Evolutionary conservation across 2,329 filamentous ascomycete species (phyloP).

Genomic region (Myriangium duriaei): DNA sequence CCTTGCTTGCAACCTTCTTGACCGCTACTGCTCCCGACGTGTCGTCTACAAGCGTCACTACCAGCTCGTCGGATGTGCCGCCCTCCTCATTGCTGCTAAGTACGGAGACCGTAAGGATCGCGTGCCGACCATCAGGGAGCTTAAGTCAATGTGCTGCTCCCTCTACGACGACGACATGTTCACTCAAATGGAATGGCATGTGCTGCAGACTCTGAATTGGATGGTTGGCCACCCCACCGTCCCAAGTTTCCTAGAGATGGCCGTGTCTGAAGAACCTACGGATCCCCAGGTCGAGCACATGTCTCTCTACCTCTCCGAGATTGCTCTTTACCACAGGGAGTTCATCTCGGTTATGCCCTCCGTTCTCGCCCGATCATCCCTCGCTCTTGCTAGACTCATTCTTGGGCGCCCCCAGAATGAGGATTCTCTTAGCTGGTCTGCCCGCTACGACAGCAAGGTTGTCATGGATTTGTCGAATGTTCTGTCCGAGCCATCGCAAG

Average conservation of each 20-base stretch:
- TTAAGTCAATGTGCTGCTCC: constrained; percentile 98
- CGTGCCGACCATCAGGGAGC: constrained; percentile 90
- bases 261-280: constrained; percentile 60
- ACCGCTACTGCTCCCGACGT: constrained; percentile 93
- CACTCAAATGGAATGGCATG: constrained; percentile 99
- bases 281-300: constrained; percentile 88
- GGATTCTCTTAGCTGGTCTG: constrained; percentile 58
- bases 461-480: constrained; percentile 52
- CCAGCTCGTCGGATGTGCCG: constrained; percentile 90
- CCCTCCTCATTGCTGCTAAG: constrained; percentile 92
- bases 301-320: constrained; percentile 87
- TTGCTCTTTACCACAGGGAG: constrained; percentile 89
- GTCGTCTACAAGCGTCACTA: constrained; percentile 99
- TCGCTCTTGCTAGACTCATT: constrained; percentile 78
- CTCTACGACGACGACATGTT: constrained; percentile 99
- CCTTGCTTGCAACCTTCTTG: constrained; percentile 89
- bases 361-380: constrained; percentile 74
- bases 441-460: constrained; percentile 56
- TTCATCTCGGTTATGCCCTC: constrained; percentile 90
- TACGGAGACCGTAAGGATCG: constrained; percentile 98
- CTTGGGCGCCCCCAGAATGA: constrained; percentile 65
- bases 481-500: constrained; percentile 53
- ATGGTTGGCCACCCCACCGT: constrained; percentile 90
- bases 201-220: constrained; percentile 95
- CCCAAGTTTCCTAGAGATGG: constrained; percentile 82